Conservation (phyloP, 495 filamentous ascomycete genomes). For the Aspergillus indologenus region DNA sequence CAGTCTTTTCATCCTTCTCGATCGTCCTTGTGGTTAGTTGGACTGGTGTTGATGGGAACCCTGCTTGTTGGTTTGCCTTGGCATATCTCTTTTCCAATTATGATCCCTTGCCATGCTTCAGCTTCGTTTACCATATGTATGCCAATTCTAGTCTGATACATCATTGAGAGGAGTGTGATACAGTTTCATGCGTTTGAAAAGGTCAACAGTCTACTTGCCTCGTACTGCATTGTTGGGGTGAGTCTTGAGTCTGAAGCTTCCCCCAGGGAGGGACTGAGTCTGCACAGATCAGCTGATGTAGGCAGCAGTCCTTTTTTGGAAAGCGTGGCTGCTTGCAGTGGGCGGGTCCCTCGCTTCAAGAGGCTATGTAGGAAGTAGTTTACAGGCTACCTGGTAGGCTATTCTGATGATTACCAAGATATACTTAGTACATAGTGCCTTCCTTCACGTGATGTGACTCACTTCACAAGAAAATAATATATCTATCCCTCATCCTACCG, state of each 20-base stretch:
- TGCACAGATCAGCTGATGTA: not conserved
- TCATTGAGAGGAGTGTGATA: conserved; percentile 19
- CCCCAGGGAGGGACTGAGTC: not conserved
- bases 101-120: conserved; percentile 8
- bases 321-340: no score
- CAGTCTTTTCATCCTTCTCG: conserved; percentile 3
- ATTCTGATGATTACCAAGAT: no score
- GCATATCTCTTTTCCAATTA: conserved; percentile 5
- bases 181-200: conserved; percentile 14
- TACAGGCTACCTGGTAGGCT: no score
- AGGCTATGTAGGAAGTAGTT: no score
- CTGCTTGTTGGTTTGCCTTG: conserved; percentile 18
- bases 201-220: conserved; percentile 5
- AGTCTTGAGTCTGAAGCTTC: not conserved
- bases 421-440: not conserved
- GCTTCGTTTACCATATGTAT: conserved; percentile 15
- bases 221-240: not conserved
- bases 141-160: conserved; percentile 15
- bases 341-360: no score
- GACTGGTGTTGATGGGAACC: conserved; percentile 21
- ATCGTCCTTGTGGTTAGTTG: conserved; percentile 17
- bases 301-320: not conserved
- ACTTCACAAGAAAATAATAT: not conserved
- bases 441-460: not conserved
- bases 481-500: not conserved